Base-by-base conservation (phyloP, 177 flowering plant genomes). In the Vitis hybrid region DNA sequence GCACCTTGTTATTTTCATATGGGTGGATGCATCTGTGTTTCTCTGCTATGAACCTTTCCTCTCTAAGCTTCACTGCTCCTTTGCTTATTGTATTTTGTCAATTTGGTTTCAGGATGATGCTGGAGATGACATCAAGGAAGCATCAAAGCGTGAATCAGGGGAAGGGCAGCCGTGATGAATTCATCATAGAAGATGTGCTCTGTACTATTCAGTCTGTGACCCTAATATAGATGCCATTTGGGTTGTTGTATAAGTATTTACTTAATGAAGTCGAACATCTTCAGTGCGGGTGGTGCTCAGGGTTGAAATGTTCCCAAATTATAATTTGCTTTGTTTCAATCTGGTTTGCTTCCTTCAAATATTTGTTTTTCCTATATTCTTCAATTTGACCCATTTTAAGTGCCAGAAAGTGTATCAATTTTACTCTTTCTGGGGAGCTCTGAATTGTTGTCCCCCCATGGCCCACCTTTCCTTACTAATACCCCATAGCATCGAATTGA, bases 71-170 rank as follows among this genome's bases (percentile, higher is more conserved):
- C 45, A 39, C 9, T 39, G 45, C 45, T 39, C 45, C 45, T 39
- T 39, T 39, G 45, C 15, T 49, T 14, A 19, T 14, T n/a, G 31
- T 60, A 34, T 31, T 69, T 57, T 7, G 48, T 63, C 12, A 14
- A n/a, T 52, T 53, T 8, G 66, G 2, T 79, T 61, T 49, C 62
- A 87, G 96, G 97, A 91, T 68, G 97, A 91, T 14, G 86, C 82
- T 57, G 93, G 90, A 31, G 94, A 90, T 75, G 94, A 90, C 74
- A 88, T 91, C 71, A 90, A 91, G 84, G 97, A 91, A 77, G 81
- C 89, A 22, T 65, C 88, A 45, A 87, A 89, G 59, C 84, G 71
- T 54, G 91, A 84, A 49, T 73, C 83, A 56, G 83, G 81, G 4
- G 86, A 82, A 57, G 90, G 81, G 61, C 79, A 76, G 74, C 80